Evolutionary conservation across 805 yeast genomes (phyloP).

Genomic region (Kodamaea kakaduensis): DNA sequence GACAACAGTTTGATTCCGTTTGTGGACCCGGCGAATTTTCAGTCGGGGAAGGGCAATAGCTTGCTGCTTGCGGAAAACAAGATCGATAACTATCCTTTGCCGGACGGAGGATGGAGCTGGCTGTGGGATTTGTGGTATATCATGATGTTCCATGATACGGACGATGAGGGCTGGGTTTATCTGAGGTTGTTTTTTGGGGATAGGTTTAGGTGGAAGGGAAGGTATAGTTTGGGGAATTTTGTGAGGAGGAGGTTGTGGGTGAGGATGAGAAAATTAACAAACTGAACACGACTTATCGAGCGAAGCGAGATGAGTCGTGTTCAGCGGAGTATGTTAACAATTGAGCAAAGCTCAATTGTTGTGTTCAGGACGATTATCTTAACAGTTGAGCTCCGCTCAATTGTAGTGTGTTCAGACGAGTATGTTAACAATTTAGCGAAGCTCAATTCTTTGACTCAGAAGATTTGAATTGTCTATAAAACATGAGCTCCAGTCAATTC

Average conservation of each 20-base stretch:
- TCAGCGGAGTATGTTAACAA: too few relatives aligned
- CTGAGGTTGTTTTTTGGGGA: conserved; percentile 46
- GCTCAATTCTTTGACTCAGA: too few relatives aligned
- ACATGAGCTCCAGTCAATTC: too few relatives aligned
- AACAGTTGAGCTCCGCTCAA: too few relatives aligned
- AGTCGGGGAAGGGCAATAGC: conserved; percentile 39
- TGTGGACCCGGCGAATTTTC: conserved; percentile 49
- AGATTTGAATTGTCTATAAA: too few relatives aligned
- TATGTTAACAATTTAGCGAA: too few relatives aligned
- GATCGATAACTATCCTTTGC: conserved; percentile 41
- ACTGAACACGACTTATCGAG: too few relatives aligned
- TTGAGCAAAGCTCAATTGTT: too few relatives aligned
- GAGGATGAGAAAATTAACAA: conserved; percentile 39
- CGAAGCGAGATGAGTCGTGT: background rate
- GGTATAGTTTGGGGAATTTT: conserved; percentile 52
- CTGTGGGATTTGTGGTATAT: conserved; percentile 70
- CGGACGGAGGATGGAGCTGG: conserved; percentile 65
- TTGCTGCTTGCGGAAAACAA: conserved; percentile 22
- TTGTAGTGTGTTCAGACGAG: too few relatives aligned
- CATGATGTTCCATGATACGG: conserved; percentile 65
- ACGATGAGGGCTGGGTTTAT: conserved; percentile 84
- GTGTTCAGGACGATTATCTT: too few relatives aligned
- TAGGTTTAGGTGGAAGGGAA: conserved; percentile 56
- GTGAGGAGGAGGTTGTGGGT: conserved; percentile 69
- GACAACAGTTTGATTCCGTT: conserved; percentile 44